Evolutionary conservation across 257 asterid genomes (phyloP).

Genomic region (Anisodus acutangulus): DNA sequence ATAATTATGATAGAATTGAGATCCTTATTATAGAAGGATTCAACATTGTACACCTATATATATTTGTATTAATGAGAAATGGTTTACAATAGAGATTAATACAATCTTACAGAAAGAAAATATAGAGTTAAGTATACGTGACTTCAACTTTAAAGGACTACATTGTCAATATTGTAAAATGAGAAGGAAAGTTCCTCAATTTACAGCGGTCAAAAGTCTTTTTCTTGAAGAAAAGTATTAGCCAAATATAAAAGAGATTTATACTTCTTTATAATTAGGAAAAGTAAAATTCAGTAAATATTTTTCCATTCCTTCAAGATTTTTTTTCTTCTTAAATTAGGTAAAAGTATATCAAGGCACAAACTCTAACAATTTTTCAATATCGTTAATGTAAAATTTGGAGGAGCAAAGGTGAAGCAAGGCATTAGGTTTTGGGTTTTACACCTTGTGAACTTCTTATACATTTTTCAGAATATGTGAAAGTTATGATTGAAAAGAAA

Average conservation of each 20-base stretch:
- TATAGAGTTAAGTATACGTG: background rate
- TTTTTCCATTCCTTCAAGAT: background rate
- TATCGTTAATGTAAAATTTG: background rate
- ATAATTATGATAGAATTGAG: too few relatives aligned
- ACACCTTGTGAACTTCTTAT: background rate
- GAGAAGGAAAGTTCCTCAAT: background rate
- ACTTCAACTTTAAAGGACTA: background rate
- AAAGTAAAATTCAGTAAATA: background rate
- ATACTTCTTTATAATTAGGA: background rate
- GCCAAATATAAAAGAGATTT: background rate
- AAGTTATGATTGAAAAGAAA: background rate
- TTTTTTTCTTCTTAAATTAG: background rate
- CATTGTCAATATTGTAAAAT: background rate
- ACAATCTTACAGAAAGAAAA: too few relatives aligned
- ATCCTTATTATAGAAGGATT: too few relatives aligned
- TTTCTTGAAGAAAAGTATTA: background rate
- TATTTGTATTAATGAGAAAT: too few relatives aligned
- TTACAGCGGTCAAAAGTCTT: background rate
- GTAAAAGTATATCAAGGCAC: background rate
- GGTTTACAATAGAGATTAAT: too few relatives aligned
- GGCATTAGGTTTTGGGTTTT: background rate
- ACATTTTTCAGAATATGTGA: background rate
- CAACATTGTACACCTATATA: too few relatives aligned
- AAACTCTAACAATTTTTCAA: background rate
- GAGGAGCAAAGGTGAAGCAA: background rate